A percentile compares a stretch with the other conserved stretches of the same genome.
phyloP scores from a whole-genome alignment of 2,329 filamentous ascomycete species.

The Juglanconis sp. region DNA sequence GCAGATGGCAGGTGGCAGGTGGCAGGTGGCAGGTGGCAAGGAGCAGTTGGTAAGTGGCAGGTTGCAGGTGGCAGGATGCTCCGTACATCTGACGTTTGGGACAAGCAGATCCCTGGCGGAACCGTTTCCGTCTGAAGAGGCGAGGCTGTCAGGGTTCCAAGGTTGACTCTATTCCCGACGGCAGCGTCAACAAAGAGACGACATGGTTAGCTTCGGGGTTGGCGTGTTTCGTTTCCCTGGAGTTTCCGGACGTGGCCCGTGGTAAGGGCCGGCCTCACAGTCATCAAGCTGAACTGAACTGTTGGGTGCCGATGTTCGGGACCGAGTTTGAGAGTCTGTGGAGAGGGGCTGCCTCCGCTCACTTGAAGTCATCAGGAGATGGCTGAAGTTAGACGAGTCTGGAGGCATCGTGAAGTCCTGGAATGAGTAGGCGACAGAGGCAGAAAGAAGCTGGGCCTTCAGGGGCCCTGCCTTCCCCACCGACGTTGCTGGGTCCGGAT shows the following conservation, averaged over 20 bases:
- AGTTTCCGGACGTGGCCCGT: neutral
- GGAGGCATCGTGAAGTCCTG: neutral
- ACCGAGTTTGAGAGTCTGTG: constrained; percentile 6
- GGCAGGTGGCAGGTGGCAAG: constrained; percentile 1
- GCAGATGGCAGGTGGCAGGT: neutral
- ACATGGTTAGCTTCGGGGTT: constrained; percentile 7
- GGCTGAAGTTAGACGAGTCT: constrained; percentile 2
- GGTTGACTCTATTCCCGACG: neutral
- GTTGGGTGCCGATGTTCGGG: constrained; percentile 1
- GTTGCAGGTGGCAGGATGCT: neutral
- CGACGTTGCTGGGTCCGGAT: neutral
- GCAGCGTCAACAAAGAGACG: constrained; percentile 7
- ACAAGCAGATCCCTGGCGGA: neutral
- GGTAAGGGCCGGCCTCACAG: neutral
- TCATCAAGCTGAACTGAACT: neutral
- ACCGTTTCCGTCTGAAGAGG: constrained; percentile 7
- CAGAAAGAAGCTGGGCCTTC: neutral
- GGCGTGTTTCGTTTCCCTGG: constrained; percentile 14
- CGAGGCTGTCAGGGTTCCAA: neutral
- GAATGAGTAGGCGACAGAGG: neutral
- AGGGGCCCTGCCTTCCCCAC: neutral
- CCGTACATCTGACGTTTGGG: neutral
- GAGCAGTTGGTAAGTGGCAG: too few relatives aligned
- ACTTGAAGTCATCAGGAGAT: neutral
- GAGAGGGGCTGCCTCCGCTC: neutral